A percentile compares a stretch with the other conserved stretches of the same genome.
Evolutionary conservation across 352 stramenopile species (phyloP).

Genomic region (Globisporangium apiculatum): DNA sequence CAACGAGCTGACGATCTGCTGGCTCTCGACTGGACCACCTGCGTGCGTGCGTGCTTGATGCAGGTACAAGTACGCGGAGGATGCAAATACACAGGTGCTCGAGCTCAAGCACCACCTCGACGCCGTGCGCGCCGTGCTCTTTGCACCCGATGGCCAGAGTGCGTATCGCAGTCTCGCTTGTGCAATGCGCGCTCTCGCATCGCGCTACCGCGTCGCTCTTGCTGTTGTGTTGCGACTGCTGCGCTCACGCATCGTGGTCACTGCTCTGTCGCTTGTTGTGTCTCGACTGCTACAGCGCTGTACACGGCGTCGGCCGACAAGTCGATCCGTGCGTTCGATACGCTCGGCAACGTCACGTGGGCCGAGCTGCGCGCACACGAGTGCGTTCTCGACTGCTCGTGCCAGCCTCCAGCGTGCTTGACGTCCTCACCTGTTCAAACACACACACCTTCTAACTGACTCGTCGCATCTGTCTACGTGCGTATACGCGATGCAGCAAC

Average conservation of each 20-base stretch:
- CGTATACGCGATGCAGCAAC: constrained; percentile 19
- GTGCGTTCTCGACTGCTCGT: constrained; percentile 7
- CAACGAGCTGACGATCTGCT: no score
- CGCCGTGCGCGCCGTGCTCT: constrained; percentile 58
- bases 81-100: constrained; percentile 60
- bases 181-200: neutral
- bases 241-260: neutral
- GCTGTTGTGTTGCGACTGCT: neutral
- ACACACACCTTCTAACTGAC: no score
- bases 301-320: constrained; percentile 74
- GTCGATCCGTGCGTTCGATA: constrained; percentile 80
- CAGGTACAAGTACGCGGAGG: constrained; percentile 78
- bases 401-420: no score
- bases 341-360: constrained; percentile 68
- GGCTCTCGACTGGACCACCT: neutral
- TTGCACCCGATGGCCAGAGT: constrained; percentile 76
- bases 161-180: constrained; percentile 6
- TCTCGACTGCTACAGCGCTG: constrained; percentile 27
- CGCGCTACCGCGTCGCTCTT: neutral
- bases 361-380: constrained; percentile 76
- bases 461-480: no score
- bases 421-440: no score
- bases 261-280: constrained; percentile 3
- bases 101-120: constrained; percentile 75
- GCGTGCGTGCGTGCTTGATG: neutral